Conservation (phyloP, 1,284 basidiomycete genomes). For the Mycena sp. region DNA sequence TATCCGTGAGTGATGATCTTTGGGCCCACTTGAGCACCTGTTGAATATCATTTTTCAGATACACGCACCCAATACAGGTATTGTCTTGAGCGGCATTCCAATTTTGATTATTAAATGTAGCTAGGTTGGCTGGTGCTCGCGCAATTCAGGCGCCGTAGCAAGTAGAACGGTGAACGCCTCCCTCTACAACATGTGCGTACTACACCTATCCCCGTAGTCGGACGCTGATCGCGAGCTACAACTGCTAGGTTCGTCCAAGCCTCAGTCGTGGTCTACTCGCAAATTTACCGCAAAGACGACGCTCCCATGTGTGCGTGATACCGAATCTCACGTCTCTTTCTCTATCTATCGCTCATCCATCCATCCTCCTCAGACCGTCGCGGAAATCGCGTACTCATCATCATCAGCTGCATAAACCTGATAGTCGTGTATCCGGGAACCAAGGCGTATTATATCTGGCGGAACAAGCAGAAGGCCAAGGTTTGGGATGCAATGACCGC, state of each 20-base stretch:
- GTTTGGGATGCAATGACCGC: constrained; percentile 64
- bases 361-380: constrained; percentile 52
- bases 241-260: constrained; percentile 57
- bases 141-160: constrained; percentile 66
- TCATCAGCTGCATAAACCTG: constrained; percentile 59
- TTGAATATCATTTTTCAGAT: constrained; percentile 33
- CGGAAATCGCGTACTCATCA: constrained; percentile 60
- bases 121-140: constrained; percentile 65
- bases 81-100: constrained; percentile 3
- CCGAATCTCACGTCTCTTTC: neutral
- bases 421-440: constrained; percentile 61
- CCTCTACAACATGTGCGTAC: constrained; percentile 62
- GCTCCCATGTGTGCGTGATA: constrained; percentile 56
- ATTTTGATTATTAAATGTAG: constrained; percentile 43
- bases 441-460: constrained; percentile 63
- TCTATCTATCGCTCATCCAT: neutral
- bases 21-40: neutral
- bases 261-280: constrained; percentile 53
- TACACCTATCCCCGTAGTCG: neutral
- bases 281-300: constrained; percentile 65
- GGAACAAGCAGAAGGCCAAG: constrained; percentile 58
- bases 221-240: neutral
- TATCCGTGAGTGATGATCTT: constrained; percentile 44
- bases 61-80: constrained; percentile 51
- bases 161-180: constrained; percentile 66